Evolutionary conservation across 139 green algal genomes (phyloP).

Genomic region (Picochlorum sp.): DNA sequence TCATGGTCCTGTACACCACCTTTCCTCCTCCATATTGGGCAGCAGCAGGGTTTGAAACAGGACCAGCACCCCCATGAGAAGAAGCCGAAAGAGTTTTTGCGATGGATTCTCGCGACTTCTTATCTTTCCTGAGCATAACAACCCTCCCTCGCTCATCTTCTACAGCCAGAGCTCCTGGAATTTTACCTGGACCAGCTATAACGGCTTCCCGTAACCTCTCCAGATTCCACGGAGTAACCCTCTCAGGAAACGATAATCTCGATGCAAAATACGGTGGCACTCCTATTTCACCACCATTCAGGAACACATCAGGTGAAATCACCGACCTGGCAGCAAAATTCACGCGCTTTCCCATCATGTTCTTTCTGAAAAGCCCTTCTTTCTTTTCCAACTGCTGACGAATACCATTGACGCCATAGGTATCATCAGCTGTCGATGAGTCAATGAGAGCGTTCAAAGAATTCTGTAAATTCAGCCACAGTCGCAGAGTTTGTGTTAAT

Average conservation of each 20-base stretch:
- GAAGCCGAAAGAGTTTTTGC: constrained; percentile 69
- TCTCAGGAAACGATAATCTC: constrained; percentile 85
- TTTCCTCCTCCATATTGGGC: constrained; percentile 32
- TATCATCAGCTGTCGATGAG: constrained; percentile 47
- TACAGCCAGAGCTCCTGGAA: constrained; percentile 85
- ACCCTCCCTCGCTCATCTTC: constrained; percentile 77
- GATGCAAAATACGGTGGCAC: constrained; percentile 94
- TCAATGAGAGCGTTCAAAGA: constrained; percentile 80
- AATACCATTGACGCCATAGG: constrained; percentile 48
- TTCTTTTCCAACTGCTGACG: constrained; percentile 94
- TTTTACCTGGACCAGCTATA: constrained; percentile 56
- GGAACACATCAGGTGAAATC: constrained; percentile 93
- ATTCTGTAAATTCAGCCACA: constrained; percentile 81
- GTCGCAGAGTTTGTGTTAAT: constrained; percentile 32
- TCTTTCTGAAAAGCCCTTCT: constrained; percentile 97
- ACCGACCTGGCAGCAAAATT: constrained; percentile 94
- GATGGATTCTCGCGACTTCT: constrained; percentile 49
- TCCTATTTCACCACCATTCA: constrained; percentile 84
- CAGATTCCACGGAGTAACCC: constrained; percentile 87
- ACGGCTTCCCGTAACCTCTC: constrained; percentile 70
- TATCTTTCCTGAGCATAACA: constrained; percentile 46
- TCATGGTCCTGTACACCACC: constrained; percentile 86
- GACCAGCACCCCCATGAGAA: background rate
- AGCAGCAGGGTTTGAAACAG: constrained; percentile 9
- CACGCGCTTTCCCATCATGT: constrained; percentile 98